These are phyloP conservation scores for Xanthoceras sorbifolium DNA, from an alignment of 345 rosid genomes.

Conservation along the genomic window DNA sequence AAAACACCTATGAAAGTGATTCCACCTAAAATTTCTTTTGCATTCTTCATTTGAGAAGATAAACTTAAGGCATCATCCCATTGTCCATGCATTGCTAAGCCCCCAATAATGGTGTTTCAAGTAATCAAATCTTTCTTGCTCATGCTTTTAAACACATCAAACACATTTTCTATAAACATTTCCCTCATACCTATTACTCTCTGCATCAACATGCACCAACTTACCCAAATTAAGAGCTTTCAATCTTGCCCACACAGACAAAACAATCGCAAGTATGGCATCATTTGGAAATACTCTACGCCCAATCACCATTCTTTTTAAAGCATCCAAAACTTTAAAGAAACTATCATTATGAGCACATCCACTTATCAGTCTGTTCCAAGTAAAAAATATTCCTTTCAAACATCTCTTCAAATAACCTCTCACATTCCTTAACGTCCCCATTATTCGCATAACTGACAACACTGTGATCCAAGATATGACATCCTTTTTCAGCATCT, in stretches of 20 bases:
- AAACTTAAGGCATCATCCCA: conserved; percentile 66
- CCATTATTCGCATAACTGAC: conserved; percentile 61
- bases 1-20: conserved; percentile 73
- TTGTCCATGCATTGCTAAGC: conserved; percentile 69
- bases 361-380: conserved; percentile 77
- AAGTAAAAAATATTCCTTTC: conserved; percentile 74
- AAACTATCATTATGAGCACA: conserved; percentile 45
- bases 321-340: conserved; percentile 51
- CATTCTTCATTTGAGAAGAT: conserved; percentile 57
- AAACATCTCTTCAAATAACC: conserved; percentile 66
- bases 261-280: conserved; percentile 65
- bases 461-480: conserved; percentile 89
- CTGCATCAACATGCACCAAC: conserved; percentile 65
- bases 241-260: conserved; percentile 77
- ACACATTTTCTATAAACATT: conserved; percentile 60
- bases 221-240: conserved; percentile 79
- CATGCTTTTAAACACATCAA: conserved; percentile 56
- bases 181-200: conserved; percentile 52
- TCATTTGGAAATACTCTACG: conserved; percentile 57
- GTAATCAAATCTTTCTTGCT: conserved; percentile 66
- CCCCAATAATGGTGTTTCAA: conserved; percentile 77
- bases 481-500: conserved; percentile 63
- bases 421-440: conserved; percentile 50
- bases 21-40: conserved; percentile 58
- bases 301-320: conserved; percentile 63